Evolutionary conservation across 2,329 filamentous ascomycete genomes (phyloP).

Genomic region (Fusarium sp.): DNA sequence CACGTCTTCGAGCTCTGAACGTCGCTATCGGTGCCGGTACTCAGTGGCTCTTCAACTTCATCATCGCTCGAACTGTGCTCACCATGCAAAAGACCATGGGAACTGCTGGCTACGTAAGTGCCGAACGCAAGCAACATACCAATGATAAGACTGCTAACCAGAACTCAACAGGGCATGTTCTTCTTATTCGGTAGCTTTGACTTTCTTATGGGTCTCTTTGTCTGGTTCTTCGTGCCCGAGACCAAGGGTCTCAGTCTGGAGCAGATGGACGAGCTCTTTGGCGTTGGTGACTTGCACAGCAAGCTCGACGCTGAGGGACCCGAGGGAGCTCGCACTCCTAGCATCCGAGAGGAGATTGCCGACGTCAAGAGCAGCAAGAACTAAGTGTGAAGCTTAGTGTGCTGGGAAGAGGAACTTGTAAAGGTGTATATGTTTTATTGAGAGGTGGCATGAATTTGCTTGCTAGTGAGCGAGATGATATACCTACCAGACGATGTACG

Average conservation of each 20-base stretch:
- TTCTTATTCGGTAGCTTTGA: slow-evolving; percentile 76
- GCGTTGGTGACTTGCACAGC: slow-evolving; percentile 60
- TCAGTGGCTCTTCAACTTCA: slow-evolving; percentile 80
- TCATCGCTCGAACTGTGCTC: slow-evolving; percentile 71
- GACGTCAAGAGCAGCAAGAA: slow-evolving; percentile 29
- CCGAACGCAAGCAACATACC: not conserved
- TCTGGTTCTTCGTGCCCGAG: slow-evolving; percentile 75
- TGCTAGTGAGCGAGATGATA: not conserved
- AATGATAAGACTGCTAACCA: slow-evolving; percentile 14
- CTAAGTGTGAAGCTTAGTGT: not conserved
- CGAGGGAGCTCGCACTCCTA: slow-evolving; percentile 42
- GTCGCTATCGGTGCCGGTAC: slow-evolving; percentile 75
- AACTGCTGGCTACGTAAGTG: slow-evolving; percentile 54
- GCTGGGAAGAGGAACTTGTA: not conserved
- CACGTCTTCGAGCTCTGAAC: slow-evolving; percentile 72
- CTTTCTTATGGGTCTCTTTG: slow-evolving; percentile 72
- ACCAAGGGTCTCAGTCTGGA: slow-evolving; percentile 74
- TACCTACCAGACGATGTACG: slow-evolving; percentile 2
- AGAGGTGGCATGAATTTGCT: slow-evolving; percentile 2
- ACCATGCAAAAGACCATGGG: slow-evolving; percentile 71
- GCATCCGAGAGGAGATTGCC: slow-evolving; percentile 44
- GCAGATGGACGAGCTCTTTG: slow-evolving; percentile 74
- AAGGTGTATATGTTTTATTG: not conserved
- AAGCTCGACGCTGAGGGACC: slow-evolving; percentile 50
- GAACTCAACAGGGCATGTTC: slow-evolving; percentile 64